phyloP scores from a whole-genome alignment of 768 basidiomycete species.

The Naganishia randhawae region DNA sequence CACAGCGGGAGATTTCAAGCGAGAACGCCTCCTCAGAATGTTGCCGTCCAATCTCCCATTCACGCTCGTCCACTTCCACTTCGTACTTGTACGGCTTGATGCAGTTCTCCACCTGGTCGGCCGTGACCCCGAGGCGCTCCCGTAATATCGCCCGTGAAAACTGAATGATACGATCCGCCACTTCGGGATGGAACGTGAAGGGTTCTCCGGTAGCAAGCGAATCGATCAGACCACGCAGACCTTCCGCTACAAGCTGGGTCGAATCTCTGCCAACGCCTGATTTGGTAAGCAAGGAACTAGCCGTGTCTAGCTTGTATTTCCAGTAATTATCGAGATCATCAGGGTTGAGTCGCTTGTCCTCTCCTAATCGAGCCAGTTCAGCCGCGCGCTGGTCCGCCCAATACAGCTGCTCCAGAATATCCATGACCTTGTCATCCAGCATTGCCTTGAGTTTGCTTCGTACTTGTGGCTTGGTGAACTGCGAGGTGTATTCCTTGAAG shows the following conservation, averaged over 20 bases:
- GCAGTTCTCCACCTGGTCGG: constrained; percentile 98
- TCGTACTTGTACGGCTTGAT: constrained; percentile 99
- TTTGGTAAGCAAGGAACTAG: constrained; percentile 87
- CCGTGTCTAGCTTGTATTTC: constrained; percentile 94
- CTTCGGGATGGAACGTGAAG: constrained; percentile 81
- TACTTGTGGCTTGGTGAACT: constrained; percentile 84
- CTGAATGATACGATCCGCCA: constrained; percentile 81
- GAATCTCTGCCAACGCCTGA: constrained; percentile 92
- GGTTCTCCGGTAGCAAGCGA: constrained; percentile 84
- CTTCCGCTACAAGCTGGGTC: constrained; percentile 90
- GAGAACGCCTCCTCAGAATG: constrained; percentile 74
- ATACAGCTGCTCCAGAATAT: constrained; percentile 92
- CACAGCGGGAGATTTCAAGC: constrained; percentile 77
- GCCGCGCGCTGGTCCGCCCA: constrained; percentile 85
- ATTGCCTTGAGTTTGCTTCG: constrained; percentile 82
- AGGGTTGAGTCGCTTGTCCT: constrained; percentile 63
- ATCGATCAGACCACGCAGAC: constrained; percentile 81
- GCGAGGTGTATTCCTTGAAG: constrained; percentile 77
- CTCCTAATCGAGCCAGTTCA: constrained; percentile 68
- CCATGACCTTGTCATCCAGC: constrained; percentile 95
- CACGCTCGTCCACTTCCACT: constrained; percentile 84
- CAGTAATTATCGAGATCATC: constrained; percentile 84
- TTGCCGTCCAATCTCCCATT: constrained; percentile 83
- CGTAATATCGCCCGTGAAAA: constrained; percentile 90
- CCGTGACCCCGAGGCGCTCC: constrained; percentile 88